Evolutionary conservation across 2,329 filamentous ascomycete genomes (phyloP), one percentile per base, ranked within the genome.

Genomic region (Thermomyces lanuginosus): DNA sequence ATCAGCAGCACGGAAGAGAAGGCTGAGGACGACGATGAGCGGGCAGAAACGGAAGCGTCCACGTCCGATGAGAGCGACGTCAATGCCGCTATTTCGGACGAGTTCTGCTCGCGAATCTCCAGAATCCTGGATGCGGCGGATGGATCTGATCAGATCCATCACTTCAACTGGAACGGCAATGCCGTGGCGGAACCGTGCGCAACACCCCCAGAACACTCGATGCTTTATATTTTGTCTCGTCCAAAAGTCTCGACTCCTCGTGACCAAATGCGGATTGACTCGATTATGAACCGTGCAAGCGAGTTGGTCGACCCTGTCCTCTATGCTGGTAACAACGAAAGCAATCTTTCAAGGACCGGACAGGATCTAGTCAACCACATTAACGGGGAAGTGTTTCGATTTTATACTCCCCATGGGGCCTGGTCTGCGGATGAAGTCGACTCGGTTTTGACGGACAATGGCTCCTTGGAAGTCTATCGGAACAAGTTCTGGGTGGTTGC

Each of bases 121-220:
- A 9, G 16, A 10, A 22, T 18, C 17, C 9, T 11, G n/a, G 11
- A 22, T 20, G 10, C 27, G 26, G 9, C 12, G 11, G 11, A 22
- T 20, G 17, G 38, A 38, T 4, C 9, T 9, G 7, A 12, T 12
- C 21, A 38, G 36, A 32, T 41, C 2, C 44, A 46, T 13, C 43
- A 47, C 19, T 45, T 40, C 28, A 46, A 44, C 22, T 47, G 42
- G 42, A 13, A 29, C 8, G 40, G 43, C 0, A 1, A 17, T 2
- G 32, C 34, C 0, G 28, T 36, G 3, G 31, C 28, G 5, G 21
- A 20, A 8, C 16, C 32, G 9, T 43, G 36, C 26, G n/a, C 21
- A 1, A 47, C 44, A 2, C 23, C 34, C 1, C 32, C 44, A 2
- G 30, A 24, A 13, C 28, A 41, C 2, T 46, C 42, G 0, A 34